A percentile compares a stretch with the other conserved stretches of the same genome.
Conservation (phyloP, 768 basidiomycete genomes). For the Russula dissimulans region DNA sequence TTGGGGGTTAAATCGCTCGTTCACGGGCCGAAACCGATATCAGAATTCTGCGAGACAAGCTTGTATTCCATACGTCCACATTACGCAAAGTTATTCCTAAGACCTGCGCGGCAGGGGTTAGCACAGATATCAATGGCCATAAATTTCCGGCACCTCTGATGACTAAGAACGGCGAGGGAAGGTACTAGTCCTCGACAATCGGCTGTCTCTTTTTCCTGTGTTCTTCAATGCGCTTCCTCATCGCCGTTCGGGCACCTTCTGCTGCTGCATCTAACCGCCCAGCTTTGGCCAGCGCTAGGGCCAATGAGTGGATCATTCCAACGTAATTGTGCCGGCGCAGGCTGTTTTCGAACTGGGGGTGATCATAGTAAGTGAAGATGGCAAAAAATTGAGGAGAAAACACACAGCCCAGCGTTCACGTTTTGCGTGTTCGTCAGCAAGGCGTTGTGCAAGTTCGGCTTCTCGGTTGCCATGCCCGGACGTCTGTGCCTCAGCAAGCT, state of each 20-base stretch:
- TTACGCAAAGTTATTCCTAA: slow-evolving; percentile 6
- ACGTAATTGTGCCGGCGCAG: slow-evolving; percentile 82
- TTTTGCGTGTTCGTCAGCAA: slow-evolving; percentile 63
- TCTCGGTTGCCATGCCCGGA: slow-evolving; percentile 29
- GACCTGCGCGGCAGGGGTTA: background rate
- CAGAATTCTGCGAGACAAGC: slow-evolving; percentile 2
- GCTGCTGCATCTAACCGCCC: slow-evolving; percentile 50
- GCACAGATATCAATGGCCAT: background rate
- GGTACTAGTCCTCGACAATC: slow-evolving; percentile 35
- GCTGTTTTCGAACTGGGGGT: slow-evolving; percentile 72
- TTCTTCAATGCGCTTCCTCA: slow-evolving; percentile 37
- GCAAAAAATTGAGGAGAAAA: slow-evolving; percentile 14
- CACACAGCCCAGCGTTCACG: slow-evolving; percentile 77
- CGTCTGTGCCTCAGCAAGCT: slow-evolving; percentile 41
- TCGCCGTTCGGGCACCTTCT: slow-evolving; percentile 34
- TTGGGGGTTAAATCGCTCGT: background rate
- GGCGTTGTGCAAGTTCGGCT: slow-evolving; percentile 44
- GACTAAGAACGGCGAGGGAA: background rate
- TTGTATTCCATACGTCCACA: slow-evolving; percentile 5
- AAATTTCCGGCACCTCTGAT: background rate
- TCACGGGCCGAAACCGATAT: background rate
- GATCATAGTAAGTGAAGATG: slow-evolving; percentile 6
- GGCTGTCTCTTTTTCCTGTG: slow-evolving; percentile 32
- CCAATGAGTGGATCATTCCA: slow-evolving; percentile 65
- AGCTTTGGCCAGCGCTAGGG: slow-evolving; percentile 64